Conservation (phyloP, 2,329 filamentous ascomycete genomes). For the Fusarium zealandicum region DNA sequence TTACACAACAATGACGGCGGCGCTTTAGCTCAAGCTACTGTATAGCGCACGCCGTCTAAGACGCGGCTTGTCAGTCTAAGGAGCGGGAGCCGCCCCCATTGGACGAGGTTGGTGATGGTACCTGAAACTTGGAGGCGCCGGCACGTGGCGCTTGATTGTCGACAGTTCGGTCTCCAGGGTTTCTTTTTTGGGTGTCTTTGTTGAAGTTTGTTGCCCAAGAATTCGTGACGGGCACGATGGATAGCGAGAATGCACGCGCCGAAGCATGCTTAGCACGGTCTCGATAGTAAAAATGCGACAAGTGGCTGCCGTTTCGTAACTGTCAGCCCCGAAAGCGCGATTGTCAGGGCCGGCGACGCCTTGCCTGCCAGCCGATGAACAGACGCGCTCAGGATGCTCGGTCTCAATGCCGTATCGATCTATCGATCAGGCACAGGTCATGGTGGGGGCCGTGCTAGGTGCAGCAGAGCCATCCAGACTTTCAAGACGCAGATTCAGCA, state of each 20-base stretch:
- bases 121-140: slow-evolving; percentile 37
- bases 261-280: neutral
- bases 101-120: slow-evolving; percentile 28
- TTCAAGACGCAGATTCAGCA: neutral
- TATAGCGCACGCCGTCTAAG: slow-evolving; percentile 30
- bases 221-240: neutral
- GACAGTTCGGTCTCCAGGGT: slow-evolving; percentile 18
- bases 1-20: slow-evolving; percentile 4
- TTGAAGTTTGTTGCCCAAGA: slow-evolving; percentile 1
- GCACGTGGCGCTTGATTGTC: slow-evolving; percentile 35
- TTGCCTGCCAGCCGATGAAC: neutral
- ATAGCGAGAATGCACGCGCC: neutral
- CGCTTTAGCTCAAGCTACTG: slow-evolving; percentile 15
- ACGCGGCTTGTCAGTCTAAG: slow-evolving; percentile 30
- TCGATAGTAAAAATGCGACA: too few relatives aligned
- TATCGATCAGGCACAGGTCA: slow-evolving; percentile 2
- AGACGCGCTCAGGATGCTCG: neutral
- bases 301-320: neutral
- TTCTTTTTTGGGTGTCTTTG: slow-evolving; percentile 2
- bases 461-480: neutral
- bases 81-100: slow-evolving; percentile 35
- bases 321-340: too few relatives aligned
- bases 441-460: slow-evolving; percentile 21
- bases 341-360: too few relatives aligned
- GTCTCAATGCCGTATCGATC: neutral